A percentile compares a stretch with the other conserved stretches of the same genome.
Conservation (phyloP, 2,329 filamentous ascomycete genomes). For the Hypomyces perniciosus region DNA sequence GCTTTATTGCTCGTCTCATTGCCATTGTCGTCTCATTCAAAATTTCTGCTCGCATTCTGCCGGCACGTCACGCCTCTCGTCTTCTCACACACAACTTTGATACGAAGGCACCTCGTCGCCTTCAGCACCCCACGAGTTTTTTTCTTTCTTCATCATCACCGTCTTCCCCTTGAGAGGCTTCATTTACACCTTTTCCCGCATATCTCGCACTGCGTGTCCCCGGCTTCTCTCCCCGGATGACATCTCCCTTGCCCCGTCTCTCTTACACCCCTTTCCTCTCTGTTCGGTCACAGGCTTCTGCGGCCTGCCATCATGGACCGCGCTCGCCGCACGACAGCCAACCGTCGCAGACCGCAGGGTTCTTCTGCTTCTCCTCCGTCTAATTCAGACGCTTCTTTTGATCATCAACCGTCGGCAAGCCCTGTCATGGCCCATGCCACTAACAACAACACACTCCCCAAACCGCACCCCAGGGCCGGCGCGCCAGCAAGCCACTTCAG, state of each 20-base stretch:
- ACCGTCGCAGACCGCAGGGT: slow-evolving; percentile 27
- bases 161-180: not conserved
- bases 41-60: slow-evolving; percentile 9
- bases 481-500: slow-evolving; percentile 30
- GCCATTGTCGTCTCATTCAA: slow-evolving; percentile 12
- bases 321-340: slow-evolving; percentile 29
- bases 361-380: slow-evolving; percentile 30
- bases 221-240: slow-evolving; percentile 5
- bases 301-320: slow-evolving; percentile 32
- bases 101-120: slow-evolving; percentile 5
- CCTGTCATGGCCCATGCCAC: slow-evolving; percentile 27
- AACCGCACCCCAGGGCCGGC: slow-evolving; percentile 24
- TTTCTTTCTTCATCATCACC: not conserved
- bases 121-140: slow-evolving; percentile 5
- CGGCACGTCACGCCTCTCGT: slow-evolving; percentile 12
- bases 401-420: slow-evolving; percentile 26
- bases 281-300: slow-evolving; percentile 19
- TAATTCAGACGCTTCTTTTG: slow-evolving; percentile 26
- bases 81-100: slow-evolving; percentile 3
- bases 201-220: not conserved
- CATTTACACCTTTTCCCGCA: not conserved
- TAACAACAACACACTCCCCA: slow-evolving; percentile 18
- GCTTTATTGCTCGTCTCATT: slow-evolving; percentile 13
- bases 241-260: slow-evolving; percentile 10
- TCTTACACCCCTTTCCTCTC: slow-evolving; percentile 16